Base-by-base conservation (phyloP, 768 basidiomycete genomes). In the Mycena crocata region DNA sequence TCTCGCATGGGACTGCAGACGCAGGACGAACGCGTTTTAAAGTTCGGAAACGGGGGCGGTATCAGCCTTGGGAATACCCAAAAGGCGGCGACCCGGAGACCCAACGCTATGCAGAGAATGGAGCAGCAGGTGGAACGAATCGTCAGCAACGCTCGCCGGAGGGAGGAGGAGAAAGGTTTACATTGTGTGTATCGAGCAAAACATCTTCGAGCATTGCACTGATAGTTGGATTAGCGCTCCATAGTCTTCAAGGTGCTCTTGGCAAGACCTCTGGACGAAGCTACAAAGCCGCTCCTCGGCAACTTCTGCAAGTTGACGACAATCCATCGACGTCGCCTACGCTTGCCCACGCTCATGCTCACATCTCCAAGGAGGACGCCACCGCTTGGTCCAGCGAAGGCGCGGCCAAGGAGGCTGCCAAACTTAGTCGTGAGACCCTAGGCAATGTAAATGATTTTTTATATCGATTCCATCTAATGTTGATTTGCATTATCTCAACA, bases 71-170 rank as follows among this genome's bases (percentile, higher is more conserved):
- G 96, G 17, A 79, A 94, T 59, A 84, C 86, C 14, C 89, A 89
- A 32, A 90, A 93, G 71, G 83, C 87, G 3, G 86, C 87, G 13
- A 87, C 86, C 31, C 85, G 94, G 50, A 83, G 94, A 62, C 93
- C 90, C 14, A 95, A 86, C 71, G 94, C 94, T 0, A 93, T 96
- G 92, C 92, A 95, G 75, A 86, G 92, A 68, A 95, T 96, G 94
- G 93, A 95, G 72, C 87, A 91, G 59, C 98, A 99, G 76, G 96
- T 99, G 19, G 97, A 99, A 81, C 84, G 96, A 68, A 93, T 99
- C 67, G 97, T 99, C 24, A 96, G 90, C 72, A 95, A 93, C 75
- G 93, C 96, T 0, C 88, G 94, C 70, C 84, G 91, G 75, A 83
- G 95, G 69, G 94, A 95, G 75, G 93, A 91, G 78, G 93, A 95